A percentile compares a stretch with the other conserved stretches of the same genome.
phyloP scores from a whole-genome alignment of 164 flowering plant genomes.

The Hamamelis virginiana region DNA sequence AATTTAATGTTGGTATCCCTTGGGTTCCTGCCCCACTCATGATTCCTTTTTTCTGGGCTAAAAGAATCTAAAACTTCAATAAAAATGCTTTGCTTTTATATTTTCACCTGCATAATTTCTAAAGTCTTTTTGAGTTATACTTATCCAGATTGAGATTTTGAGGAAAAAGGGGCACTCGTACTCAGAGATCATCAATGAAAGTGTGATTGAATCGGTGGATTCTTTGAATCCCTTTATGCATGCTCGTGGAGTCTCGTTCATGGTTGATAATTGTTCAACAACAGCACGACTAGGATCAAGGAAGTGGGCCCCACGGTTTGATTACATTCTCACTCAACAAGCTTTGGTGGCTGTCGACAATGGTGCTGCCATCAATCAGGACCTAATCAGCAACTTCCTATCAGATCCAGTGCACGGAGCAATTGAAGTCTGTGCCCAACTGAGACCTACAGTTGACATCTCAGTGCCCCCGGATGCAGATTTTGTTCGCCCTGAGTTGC shows the following conservation, averaged over 20 bases:
- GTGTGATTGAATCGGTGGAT: slow-evolving; percentile 91
- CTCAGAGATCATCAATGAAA: slow-evolving; percentile 94
- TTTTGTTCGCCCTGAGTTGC: slow-evolving; percentile 90
- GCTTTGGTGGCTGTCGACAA: slow-evolving; percentile 82
- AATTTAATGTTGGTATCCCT: too few relatives aligned
- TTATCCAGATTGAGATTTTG: slow-evolving; percentile 73
- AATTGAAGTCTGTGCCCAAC: slow-evolving; percentile 78
- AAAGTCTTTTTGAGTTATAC: not conserved
- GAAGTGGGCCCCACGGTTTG: slow-evolving; percentile 97
- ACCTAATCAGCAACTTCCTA: slow-evolving; percentile 84
- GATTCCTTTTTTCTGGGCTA: too few relatives aligned
- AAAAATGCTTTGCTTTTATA: too few relatives aligned
- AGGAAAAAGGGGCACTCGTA: slow-evolving; percentile 95
- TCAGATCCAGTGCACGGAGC: slow-evolving; percentile 92
- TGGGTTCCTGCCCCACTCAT: too few relatives aligned
- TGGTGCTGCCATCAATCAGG: slow-evolving; percentile 64
- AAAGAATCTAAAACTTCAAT: too few relatives aligned
- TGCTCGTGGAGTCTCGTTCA: slow-evolving; percentile 91
- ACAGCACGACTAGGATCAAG: slow-evolving; percentile 91
- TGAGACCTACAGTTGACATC: slow-evolving; percentile 92
- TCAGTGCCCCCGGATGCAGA: slow-evolving; percentile 89
- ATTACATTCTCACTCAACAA: slow-evolving; percentile 87
- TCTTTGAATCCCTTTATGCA: slow-evolving; percentile 98
- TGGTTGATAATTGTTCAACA: slow-evolving; percentile 98
- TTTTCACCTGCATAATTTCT: not conserved